Percentiles rank a stretch among this genome's conserved stretches.
Evolutionary conservation across 2,329 filamentous ascomycete species (phyloP).

Genomic region (Ophiosphaerella herpotricha): DNA sequence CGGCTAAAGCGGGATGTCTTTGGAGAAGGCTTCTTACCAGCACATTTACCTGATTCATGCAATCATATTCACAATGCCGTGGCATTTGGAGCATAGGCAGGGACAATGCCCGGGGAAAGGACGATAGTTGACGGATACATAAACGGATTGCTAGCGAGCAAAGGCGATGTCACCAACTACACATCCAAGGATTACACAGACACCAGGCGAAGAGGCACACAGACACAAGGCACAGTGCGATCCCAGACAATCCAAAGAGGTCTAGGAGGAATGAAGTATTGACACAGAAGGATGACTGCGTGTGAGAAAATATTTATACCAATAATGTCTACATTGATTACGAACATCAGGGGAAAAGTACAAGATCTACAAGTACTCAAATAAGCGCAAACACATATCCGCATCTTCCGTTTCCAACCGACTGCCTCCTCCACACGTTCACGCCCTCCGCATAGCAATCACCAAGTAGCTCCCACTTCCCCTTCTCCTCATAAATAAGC

Average conservation of each 20-base stretch:
- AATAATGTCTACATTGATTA: conserved; percentile 1
- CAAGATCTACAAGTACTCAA: conserved; percentile 9
- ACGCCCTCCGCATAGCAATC: conserved; percentile 21
- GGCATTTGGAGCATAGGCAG: too few species aligned
- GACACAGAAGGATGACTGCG: not conserved
- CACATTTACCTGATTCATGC: not conserved
- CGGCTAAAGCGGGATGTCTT: not conserved
- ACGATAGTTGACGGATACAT: too few species aligned
- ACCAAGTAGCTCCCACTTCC: conserved; percentile 16
- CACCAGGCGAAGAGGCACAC: too few species aligned
- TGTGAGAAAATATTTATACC: not conserved
- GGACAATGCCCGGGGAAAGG: too few species aligned
- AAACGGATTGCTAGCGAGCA: too few species aligned
- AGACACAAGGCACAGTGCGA: not conserved
- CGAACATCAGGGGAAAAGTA: not conserved
- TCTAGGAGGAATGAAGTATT: not conserved
- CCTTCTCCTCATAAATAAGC: conserved; percentile 4
- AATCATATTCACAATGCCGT: too few species aligned
- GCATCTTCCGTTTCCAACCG: conserved; percentile 9
- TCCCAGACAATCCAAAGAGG: not conserved
- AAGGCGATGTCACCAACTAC: too few species aligned
- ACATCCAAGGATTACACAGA: too few species aligned
- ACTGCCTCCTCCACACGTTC: conserved; percentile 23
- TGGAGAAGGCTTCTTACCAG: not conserved
- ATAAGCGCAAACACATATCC: conserved; percentile 14